Base-by-base conservation (phyloP, 106 monocot species). In the Iris macrosiphon region DNA sequence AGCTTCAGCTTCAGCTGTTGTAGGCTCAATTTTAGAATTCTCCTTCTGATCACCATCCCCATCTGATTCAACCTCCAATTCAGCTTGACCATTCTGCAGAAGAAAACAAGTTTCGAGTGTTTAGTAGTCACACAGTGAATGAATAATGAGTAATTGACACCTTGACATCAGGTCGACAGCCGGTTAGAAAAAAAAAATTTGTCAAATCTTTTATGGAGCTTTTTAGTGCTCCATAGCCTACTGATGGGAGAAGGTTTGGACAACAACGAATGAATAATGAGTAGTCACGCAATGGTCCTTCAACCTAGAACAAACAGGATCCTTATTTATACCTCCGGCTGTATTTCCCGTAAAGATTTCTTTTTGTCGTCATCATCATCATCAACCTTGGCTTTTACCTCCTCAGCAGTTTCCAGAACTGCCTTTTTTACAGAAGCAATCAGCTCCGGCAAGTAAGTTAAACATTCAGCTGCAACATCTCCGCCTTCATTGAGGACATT, bases 1-100 rank as follows among this genome's bases (percentile, higher is more conserved):
- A 54, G 90, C 85, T 64, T 92, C 91, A 58, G 49, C 61, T 45
- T 92, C 91, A 31, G 85, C 91, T 5, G 55, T 62, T 39, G 79
- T 79, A 45, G 82, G 53, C 60, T 86, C 91, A 60, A 79, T 82
- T 55, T 72, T 79, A 22, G 76, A 60, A 61, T 43, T 29, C 34
- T 47, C 64, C 0, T 54, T 51, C 18, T 62, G 46, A 2, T 87
- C 83, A 51, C 24, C 38, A 20, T 68, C 54, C 52, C 40, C 60
- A 27, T 77, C 65, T 39, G 60, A 56, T 25, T 71, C 82, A 51
- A 33, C 53, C 9, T 79, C 82, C 44, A 15, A 14, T 18, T 79
- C 73, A 43, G 45, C 43, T 45, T 49, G 45, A 19, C 28, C 58
- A 71, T 70, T 76, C 91, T 92, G 82, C 48, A 63, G 2, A 71